Conservation (phyloP, 768 basidiomycete species). For the Mycena haematopus region DNA sequence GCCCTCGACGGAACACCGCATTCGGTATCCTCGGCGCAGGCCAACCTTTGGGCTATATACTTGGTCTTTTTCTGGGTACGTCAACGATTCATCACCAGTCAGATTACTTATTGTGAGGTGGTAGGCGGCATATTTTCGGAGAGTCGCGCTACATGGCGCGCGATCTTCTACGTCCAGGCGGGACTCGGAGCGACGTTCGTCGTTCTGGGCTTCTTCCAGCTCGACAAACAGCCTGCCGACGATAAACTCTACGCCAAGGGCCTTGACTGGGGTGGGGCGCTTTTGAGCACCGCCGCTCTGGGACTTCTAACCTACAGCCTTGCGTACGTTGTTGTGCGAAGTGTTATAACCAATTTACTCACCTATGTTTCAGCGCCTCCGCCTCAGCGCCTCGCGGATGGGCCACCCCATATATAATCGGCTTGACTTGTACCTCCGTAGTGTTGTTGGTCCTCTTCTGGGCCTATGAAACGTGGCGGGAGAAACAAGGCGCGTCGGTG, state of each 20-base stretch:
- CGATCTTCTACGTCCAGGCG: slow-evolving; percentile 12
- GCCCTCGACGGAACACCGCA: slow-evolving; percentile 34
- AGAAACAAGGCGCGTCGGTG: slow-evolving; percentile 28
- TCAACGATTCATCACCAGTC: neutral
- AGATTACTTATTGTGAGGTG: neutral
- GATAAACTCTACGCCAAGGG: slow-evolving; percentile 33
- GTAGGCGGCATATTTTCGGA: slow-evolving; percentile 3
- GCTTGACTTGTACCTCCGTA: slow-evolving; percentile 3
- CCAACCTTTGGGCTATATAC: slow-evolving; percentile 38
- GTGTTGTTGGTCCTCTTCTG: neutral
- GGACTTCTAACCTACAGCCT: slow-evolving; percentile 37
- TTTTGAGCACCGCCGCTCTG: slow-evolving; percentile 36
- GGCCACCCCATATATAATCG: slow-evolving; percentile 37
- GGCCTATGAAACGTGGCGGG: slow-evolving; percentile 9
- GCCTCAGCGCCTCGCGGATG: slow-evolving; percentile 33
- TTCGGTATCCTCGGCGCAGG: slow-evolving; percentile 38
- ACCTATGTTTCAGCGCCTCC: slow-evolving; percentile 28
- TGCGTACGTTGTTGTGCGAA: slow-evolving; percentile 30
- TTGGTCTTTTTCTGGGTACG: slow-evolving; percentile 38
- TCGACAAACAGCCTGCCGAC: slow-evolving; percentile 7
- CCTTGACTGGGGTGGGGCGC: slow-evolving; percentile 40
- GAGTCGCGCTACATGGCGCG: slow-evolving; percentile 9
- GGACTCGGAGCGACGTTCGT: slow-evolving; percentile 6
- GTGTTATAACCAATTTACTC: neutral
- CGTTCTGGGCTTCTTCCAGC: neutral